Evolutionary conservation across 2,329 filamentous ascomycete species (phyloP).

Genomic region (Exophiala phaeomuriformis): DNA sequence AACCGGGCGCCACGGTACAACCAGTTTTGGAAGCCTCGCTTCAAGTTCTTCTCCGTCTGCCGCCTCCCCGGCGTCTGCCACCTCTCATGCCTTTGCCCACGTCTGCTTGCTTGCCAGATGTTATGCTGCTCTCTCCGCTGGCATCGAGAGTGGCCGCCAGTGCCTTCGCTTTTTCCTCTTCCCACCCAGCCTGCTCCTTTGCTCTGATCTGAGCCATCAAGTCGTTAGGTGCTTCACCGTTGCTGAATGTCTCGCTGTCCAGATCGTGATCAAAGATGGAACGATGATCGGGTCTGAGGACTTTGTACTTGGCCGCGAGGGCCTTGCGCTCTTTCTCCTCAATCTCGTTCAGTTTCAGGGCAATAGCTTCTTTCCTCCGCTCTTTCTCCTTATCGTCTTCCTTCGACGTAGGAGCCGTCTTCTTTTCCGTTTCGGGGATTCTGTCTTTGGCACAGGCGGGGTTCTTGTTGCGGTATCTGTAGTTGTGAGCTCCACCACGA

Average conservation of each 20-base stretch:
- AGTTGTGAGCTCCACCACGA: background rate
- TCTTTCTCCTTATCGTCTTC: background rate
- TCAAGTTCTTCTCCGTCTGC: background rate
- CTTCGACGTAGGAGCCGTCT: background rate
- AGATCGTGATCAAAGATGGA: slow-evolving; percentile 10
- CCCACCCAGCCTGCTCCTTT: slow-evolving; percentile 13
- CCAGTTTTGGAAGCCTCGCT: background rate
- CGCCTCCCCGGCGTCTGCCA: background rate
- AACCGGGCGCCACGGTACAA: background rate
- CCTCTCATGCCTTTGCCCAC: background rate
- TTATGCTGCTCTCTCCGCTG: background rate
- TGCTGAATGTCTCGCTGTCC: slow-evolving; percentile 14
- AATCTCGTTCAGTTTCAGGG: background rate
- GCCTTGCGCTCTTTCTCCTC: slow-evolving; percentile 4
- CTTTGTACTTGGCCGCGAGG: slow-evolving; percentile 4
- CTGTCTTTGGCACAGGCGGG: background rate
- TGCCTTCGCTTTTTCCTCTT: slow-evolving; percentile 10
- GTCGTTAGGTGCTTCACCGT: slow-evolving; percentile 12
- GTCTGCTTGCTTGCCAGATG: background rate
- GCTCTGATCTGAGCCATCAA: slow-evolving; percentile 9
- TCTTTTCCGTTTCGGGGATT: background rate
- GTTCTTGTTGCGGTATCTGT: background rate
- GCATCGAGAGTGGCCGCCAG: background rate
- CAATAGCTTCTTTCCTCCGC: background rate
- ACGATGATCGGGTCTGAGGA: slow-evolving; percentile 4